phyloP scores from a whole-genome alignment of 768 basidiomycete genomes.

The Phylloporus scabripes region DNA sequence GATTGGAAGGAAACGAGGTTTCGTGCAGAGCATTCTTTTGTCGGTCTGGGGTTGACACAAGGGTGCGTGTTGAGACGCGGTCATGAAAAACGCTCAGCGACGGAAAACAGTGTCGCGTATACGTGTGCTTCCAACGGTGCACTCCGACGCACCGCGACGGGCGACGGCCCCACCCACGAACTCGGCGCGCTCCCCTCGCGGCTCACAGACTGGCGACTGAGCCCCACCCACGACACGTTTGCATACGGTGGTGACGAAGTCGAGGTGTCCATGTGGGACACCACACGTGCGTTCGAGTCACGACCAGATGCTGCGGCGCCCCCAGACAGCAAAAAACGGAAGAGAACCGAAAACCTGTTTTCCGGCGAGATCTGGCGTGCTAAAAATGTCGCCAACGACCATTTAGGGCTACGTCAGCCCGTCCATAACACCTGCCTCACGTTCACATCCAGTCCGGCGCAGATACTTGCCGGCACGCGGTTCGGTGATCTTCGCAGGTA shows the following conservation, averaged over 20 bases:
- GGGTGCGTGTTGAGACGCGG: slow-evolving; percentile 37
- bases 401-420: slow-evolving; percentile 69
- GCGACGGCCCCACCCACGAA: slow-evolving; percentile 23
- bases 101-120: slow-evolving; percentile 37
- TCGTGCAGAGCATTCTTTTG: slow-evolving; percentile 46
- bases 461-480: slow-evolving; percentile 67
- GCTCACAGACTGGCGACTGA: slow-evolving; percentile 62
- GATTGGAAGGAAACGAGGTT: slow-evolving; percentile 66
- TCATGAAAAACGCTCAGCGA: slow-evolving; percentile 2
- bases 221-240: slow-evolving; percentile 49
- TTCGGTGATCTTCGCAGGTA: slow-evolving; percentile 72
- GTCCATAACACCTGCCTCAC: slow-evolving; percentile 68
- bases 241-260: slow-evolving; percentile 86
- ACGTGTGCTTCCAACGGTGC: slow-evolving; percentile 78
- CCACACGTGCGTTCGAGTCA: slow-evolving; percentile 48
- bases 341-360: slow-evolving; percentile 55
- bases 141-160: slow-evolving; percentile 44
- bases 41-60: slow-evolving; percentile 51
- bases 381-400: slow-evolving; percentile 79
- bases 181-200: slow-evolving; percentile 57
- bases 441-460: slow-evolving; percentile 39
- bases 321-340: slow-evolving; percentile 39
- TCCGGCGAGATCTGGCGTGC: slow-evolving; percentile 81
- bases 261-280: slow-evolving; percentile 76
- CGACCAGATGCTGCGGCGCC: slow-evolving; percentile 15